Evolutionary conservation across 2,329 filamentous ascomycete genomes (phyloP).

Genomic region (Sclerotinia spermophila): DNA sequence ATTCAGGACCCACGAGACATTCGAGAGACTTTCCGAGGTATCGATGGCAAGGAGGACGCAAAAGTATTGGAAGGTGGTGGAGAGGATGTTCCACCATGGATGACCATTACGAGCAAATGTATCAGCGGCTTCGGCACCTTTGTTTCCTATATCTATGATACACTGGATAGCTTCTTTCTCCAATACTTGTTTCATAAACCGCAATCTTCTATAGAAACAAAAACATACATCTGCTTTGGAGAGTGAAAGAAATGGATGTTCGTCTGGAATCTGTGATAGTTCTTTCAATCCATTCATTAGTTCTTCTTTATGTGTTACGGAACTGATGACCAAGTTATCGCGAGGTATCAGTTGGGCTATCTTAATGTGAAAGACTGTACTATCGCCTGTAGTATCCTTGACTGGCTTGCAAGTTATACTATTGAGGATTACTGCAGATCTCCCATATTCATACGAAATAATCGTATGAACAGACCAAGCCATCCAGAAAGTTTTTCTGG

Average conservation of each 20-base stretch:
- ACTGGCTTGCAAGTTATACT: slow-evolving; percentile 22
- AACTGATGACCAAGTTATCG: slow-evolving; percentile 12
- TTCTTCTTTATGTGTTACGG: not conserved
- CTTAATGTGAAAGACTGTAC: slow-evolving; percentile 17
- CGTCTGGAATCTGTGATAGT: slow-evolving; percentile 12
- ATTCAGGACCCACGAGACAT: slow-evolving; percentile 25
- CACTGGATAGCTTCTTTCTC: slow-evolving; percentile 6
- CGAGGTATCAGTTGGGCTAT: slow-evolving; percentile 22
- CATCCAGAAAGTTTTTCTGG: slow-evolving; percentile 18
- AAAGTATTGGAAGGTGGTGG: slow-evolving; percentile 27
- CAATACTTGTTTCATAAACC: slow-evolving; percentile 13
- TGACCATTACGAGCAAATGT: slow-evolving; percentile 21
- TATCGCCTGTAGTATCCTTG: not conserved
- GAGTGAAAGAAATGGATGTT: slow-evolving; percentile 18
- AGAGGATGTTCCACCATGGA: slow-evolving; percentile 30
- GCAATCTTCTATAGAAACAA: slow-evolving; percentile 27
- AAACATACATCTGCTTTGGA: slow-evolving; percentile 28
- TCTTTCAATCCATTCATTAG: slow-evolving; percentile 4
- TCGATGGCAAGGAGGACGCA: slow-evolving; percentile 28
- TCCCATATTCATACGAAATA: slow-evolving; percentile 25
- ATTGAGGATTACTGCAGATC: slow-evolving; percentile 26
- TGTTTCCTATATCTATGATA: slow-evolving; percentile 10
- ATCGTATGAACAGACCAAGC: slow-evolving; percentile 20
- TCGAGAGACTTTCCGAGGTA: slow-evolving; percentile 25
- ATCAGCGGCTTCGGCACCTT: slow-evolving; percentile 24